Conservation (phyloP, 805 yeast species). For the Candida sonorensis region DNA sequence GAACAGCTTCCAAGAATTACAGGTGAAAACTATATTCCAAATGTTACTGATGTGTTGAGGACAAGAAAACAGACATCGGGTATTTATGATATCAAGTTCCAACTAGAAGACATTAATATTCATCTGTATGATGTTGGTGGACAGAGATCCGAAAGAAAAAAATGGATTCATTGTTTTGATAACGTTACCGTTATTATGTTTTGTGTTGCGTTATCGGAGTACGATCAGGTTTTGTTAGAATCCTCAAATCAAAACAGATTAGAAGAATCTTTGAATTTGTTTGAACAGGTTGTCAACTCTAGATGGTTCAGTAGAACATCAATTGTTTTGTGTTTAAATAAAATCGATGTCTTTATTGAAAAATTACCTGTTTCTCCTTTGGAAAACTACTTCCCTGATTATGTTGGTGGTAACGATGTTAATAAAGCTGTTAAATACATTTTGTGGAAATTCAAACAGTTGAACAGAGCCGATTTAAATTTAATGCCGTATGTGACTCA, state of each 20-base stretch:
- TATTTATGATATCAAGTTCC: slow-evolving; percentile 75
- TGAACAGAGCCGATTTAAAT: slow-evolving; percentile 74
- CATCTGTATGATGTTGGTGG: slow-evolving; percentile 89
- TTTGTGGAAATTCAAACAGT: slow-evolving; percentile 81
- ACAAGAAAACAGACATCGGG: slow-evolving; percentile 93
- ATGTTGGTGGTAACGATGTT: slow-evolving; percentile 83
- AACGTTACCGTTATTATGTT: slow-evolving; percentile 85
- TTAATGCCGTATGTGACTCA: slow-evolving; percentile 90
- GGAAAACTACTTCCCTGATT: slow-evolving; percentile 81
- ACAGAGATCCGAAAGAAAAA: slow-evolving; percentile 89
- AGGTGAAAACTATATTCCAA: slow-evolving; percentile 57
- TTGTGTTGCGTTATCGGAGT: slow-evolving; percentile 87
- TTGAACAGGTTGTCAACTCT: slow-evolving; percentile 86
- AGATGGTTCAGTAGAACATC: slow-evolving; percentile 90
- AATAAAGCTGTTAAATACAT: slow-evolving; percentile 89
- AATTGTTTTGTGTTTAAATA: slow-evolving; percentile 78
- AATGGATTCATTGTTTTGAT: slow-evolving; percentile 97
- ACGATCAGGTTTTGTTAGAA: slow-evolving; percentile 80
- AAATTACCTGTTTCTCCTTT: slow-evolving; percentile 77
- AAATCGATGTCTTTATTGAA: slow-evolving; percentile 84
- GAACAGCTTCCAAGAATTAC: slow-evolving; percentile 59
- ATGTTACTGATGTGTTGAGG: slow-evolving; percentile 69
- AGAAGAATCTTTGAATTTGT: slow-evolving; percentile 75
- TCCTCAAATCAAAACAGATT: slow-evolving; percentile 69
- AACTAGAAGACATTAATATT: slow-evolving; percentile 59